Conservation (phyloP, 2,329 filamentous ascomycete species). For the Colletotrichum chlorophyti region DNA sequence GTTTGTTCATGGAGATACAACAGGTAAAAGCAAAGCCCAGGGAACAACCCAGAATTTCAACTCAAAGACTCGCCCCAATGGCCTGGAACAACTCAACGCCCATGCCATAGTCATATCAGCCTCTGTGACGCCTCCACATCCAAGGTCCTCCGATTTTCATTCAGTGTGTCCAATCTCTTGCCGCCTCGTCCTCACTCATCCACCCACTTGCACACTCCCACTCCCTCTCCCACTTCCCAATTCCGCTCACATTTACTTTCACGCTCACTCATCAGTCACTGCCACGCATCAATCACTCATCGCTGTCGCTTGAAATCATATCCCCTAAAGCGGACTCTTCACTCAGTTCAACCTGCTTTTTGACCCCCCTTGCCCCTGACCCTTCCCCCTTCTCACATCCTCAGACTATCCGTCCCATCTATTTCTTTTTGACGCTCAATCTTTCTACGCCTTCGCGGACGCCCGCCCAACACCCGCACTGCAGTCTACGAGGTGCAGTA, state of each 20-base stretch:
- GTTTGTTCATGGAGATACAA: not conserved
- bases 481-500: too few relatives aligned
- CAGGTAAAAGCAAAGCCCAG: too few relatives aligned
- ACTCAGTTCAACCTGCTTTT: too few relatives aligned
- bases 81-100: not conserved
- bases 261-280: not conserved
- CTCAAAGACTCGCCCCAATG: not conserved
- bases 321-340: not conserved
- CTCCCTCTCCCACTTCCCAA: not conserved
- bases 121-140: conserved; percentile 5
- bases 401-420: conserved; percentile 1
- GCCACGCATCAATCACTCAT: not conserved
- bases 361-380: too few relatives aligned
- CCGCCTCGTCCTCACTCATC: too few relatives aligned
- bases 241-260: not conserved
- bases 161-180: conserved; percentile 3
- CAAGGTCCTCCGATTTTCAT: not conserved
- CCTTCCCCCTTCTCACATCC: too few relatives aligned
- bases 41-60: conserved; percentile 7
- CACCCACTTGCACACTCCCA: too few relatives aligned
- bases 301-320: not conserved
- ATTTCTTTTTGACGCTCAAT: too few relatives aligned
- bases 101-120: conserved; percentile 13
- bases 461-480: not conserved
- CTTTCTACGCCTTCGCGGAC: not conserved